Percentiles rank a stretch among this genome's conserved stretches.
Conservation (phyloP, 2,329 filamentous ascomycete species). For the Ophiostoma himal-ulmi region DNA sequence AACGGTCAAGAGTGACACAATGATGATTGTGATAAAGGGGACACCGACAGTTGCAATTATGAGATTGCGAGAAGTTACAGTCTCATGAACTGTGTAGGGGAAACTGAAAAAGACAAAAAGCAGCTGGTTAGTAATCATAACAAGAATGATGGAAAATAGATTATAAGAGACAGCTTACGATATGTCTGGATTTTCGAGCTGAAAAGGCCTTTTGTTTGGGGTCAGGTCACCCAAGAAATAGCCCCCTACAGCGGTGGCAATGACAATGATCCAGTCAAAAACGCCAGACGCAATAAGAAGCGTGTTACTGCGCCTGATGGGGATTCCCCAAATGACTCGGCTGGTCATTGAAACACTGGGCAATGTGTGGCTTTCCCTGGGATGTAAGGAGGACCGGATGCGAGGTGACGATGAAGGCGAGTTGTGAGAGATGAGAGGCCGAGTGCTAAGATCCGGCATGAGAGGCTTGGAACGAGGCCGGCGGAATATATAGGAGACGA, state of each 20-base stretch:
- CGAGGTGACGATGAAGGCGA: background rate
- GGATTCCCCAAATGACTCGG: background rate
- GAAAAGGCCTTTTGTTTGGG: slow-evolving; percentile 66
- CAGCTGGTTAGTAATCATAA: background rate
- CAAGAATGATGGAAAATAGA: background rate
- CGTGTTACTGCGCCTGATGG: background rate
- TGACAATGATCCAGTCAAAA: slow-evolving; percentile 66
- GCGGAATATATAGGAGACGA: background rate
- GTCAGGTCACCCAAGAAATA: slow-evolving; percentile 52
- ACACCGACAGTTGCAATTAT: slow-evolving; percentile 56
- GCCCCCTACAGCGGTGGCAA: slow-evolving; percentile 54
- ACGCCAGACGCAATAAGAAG: slow-evolving; percentile 58
- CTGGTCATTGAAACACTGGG: background rate
- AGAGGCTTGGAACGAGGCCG: background rate
- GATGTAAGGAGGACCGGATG: background rate
- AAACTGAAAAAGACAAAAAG: slow-evolving; percentile 43
- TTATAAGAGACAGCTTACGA: slow-evolving; percentile 44
- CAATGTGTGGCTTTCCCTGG: background rate
- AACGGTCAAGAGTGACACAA: slow-evolving; percentile 64
- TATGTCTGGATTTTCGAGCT: slow-evolving; percentile 67
- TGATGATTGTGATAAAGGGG: slow-evolving; percentile 61
- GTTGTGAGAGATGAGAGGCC: slow-evolving; percentile 14
- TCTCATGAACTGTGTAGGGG: slow-evolving; percentile 64
- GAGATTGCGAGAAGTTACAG: slow-evolving; percentile 62
- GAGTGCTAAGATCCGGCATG: slow-evolving; percentile 24